Evolutionary conservation across 176 grass and related monocot genomes (phyloP).

Genomic region (Phoenix dactylifera): DNA sequence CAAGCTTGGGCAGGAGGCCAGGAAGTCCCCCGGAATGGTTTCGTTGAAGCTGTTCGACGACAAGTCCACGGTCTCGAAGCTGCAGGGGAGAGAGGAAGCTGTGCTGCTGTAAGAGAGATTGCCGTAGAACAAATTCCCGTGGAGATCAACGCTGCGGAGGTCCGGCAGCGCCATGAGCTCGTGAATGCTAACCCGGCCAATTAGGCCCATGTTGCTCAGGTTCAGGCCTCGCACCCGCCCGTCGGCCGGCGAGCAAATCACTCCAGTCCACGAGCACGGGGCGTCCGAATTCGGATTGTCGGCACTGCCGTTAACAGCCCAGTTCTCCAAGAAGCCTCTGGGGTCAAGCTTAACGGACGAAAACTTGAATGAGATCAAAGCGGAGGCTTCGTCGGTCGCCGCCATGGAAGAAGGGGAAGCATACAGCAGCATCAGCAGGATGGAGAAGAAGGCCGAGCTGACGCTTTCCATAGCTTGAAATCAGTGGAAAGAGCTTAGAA

Average conservation of each 20-base stretch:
- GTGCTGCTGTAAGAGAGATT: conserved; percentile 51
- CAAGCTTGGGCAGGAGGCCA: conserved; percentile 39
- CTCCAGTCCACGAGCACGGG: conserved; percentile 62
- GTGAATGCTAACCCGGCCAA: conserved; percentile 45
- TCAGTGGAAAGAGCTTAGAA: background rate
- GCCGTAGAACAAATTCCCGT: conserved; percentile 80
- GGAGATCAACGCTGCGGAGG: conserved; percentile 40
- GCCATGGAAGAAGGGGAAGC: conserved; percentile 17
- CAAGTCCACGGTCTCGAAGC: conserved; percentile 48
- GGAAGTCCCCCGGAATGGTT: conserved; percentile 45
- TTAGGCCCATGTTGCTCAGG: conserved; percentile 62
- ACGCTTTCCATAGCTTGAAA: background rate
- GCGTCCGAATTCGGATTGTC: conserved; percentile 17
- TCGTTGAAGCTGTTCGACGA: conserved; percentile 76
- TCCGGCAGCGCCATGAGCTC: conserved; percentile 39
- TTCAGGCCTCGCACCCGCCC: conserved; percentile 43
- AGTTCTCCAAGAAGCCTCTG: conserved; percentile 28
- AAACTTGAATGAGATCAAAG: conserved; percentile 63
- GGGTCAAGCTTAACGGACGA: conserved; percentile 48
- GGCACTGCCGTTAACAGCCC: conserved; percentile 3
- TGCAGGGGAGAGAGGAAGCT: conserved; percentile 21
- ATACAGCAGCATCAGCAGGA: conserved; percentile 5
- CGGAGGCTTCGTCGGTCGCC: conserved; percentile 33
- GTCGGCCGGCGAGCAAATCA: conserved; percentile 34
- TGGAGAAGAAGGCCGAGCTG: background rate